Evolutionary conservation across 2,329 filamentous ascomycete genomes (phyloP).

Genomic region (Gyromitra esculenta): DNA sequence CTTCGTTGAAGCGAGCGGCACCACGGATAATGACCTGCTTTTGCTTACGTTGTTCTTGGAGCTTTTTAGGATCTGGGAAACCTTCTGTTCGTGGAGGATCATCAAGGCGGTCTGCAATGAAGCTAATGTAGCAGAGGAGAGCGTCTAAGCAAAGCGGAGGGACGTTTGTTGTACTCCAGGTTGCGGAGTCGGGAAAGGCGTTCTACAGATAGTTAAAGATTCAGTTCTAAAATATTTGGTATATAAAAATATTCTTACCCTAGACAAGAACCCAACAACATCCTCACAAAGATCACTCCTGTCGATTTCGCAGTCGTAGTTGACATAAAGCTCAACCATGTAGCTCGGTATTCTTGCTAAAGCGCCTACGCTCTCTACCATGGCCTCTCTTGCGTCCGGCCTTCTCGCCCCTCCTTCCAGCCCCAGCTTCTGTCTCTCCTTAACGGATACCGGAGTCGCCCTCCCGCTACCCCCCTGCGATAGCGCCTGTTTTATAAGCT

Average conservation of each 20-base stretch:
- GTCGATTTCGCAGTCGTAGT: constrained; percentile 96
- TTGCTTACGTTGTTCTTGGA: constrained; percentile 77
- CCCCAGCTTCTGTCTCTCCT: constrained; percentile 90
- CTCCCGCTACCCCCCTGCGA: constrained; percentile 77
- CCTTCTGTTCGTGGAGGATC: constrained; percentile 72
- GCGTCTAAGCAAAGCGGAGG: constrained; percentile 94
- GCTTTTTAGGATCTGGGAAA: constrained; percentile 71
- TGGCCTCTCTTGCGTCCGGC: constrained; percentile 94
- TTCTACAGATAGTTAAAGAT: constrained; percentile 64
- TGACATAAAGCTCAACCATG: constrained; percentile 94
- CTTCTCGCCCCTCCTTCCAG: constrained; percentile 91
- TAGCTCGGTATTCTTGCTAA: constrained; percentile 92
- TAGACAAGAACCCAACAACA: constrained; percentile 88
- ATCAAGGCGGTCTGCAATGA: constrained; percentile 85
- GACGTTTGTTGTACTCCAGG: constrained; percentile 98
- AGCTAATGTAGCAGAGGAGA: constrained; percentile 88
- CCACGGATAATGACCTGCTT: constrained; percentile 92
- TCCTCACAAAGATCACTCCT: constrained; percentile 93
- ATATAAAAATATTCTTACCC: constrained; percentile 59
- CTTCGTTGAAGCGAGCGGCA: constrained; percentile 92
- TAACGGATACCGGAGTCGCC: constrained; percentile 87
- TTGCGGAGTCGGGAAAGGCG: constrained; percentile 94
- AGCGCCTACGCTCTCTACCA: constrained; percentile 96
- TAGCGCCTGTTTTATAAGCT: constrained; percentile 74
- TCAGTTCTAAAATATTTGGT: neutral